Conservation (phyloP, 371 early-diverging fungal genomes). For the Rhizopus stolonifer region DNA sequence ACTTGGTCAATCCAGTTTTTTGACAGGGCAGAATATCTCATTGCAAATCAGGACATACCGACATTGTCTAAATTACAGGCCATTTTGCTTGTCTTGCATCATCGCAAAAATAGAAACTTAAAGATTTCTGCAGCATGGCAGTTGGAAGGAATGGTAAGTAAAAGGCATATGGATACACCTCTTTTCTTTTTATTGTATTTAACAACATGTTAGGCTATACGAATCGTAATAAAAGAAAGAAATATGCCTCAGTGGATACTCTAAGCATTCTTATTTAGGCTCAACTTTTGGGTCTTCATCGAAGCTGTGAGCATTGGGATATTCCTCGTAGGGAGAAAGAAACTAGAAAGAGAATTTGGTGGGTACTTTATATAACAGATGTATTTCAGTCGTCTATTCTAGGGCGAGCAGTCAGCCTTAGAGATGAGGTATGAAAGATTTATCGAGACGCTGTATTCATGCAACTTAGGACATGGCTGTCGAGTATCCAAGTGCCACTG, state of each 20-base stretch:
- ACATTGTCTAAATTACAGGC: slow-evolving; percentile 41
- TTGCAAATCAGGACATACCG: slow-evolving; percentile 15
- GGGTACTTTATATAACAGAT: slow-evolving; percentile 42
- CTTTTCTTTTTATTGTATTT: background rate
- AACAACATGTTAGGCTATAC: slow-evolving; percentile 14
- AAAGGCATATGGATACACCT: background rate
- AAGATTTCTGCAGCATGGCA: slow-evolving; percentile 43
- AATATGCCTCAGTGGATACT: no score
- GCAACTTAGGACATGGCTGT: slow-evolving; percentile 37
- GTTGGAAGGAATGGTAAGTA: slow-evolving; percentile 34
- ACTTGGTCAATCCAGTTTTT: slow-evolving; percentile 46
- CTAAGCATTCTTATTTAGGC: no score
- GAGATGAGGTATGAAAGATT: slow-evolving; percentile 31
- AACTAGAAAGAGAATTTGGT: slow-evolving; percentile 42
- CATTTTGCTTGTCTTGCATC: slow-evolving; percentile 36
- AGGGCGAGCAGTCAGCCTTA: slow-evolving; percentile 36
- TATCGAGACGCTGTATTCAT: no score
- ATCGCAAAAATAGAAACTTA: slow-evolving; percentile 33
- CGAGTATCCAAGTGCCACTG: slow-evolving; percentile 30
- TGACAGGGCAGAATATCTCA: slow-evolving; percentile 33
- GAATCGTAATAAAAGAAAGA: background rate
- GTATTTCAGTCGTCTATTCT: slow-evolving; percentile 38
- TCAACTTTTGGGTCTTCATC: slow-evolving; percentile 36
- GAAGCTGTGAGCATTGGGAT: slow-evolving; percentile 40
- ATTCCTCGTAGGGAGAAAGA: slow-evolving; percentile 38